phyloP scores from a whole-genome alignment of 2,329 filamentous ascomycete genomes.

The Sporothrix pallida region DNA sequence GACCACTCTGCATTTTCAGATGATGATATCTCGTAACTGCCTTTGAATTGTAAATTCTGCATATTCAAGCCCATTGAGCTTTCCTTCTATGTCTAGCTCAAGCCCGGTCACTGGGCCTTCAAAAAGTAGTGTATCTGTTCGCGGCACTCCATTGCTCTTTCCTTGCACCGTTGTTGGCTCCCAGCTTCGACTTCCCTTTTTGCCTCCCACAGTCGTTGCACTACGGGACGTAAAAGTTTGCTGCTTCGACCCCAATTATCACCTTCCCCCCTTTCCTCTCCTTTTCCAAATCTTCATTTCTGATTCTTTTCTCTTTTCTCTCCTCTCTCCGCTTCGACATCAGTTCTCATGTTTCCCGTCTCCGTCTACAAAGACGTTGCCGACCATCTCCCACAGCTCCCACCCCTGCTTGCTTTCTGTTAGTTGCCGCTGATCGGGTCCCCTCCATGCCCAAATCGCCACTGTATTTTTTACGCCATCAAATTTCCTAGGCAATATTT shows the following conservation, averaged over 20 bases:
- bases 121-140: not conserved
- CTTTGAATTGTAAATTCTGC: not conserved
- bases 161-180: not conserved
- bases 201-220: conserved; percentile 1
- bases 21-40: not conserved
- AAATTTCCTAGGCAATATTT: conserved; percentile 14
- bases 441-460: conserved; percentile 26
- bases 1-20: not conserved
- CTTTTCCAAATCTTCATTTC: not conserved
- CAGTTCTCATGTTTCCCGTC: not conserved
- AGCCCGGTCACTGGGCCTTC: not conserved
- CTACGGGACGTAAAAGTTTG: not conserved
- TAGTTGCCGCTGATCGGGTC: conserved; percentile 30
- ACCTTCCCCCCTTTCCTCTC: not conserved
- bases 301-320: not conserved
- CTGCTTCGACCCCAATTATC: not conserved
- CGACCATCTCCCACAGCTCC: conserved; percentile 27
- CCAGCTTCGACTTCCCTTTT: conserved; percentile 11
- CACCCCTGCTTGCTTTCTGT: conserved; percentile 24
- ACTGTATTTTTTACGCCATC: conserved; percentile 22
- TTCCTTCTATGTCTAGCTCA: not conserved
- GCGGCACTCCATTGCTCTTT: not conserved
- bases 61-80: not conserved
- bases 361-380: not conserved
- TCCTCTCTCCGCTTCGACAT: not conserved